Percentiles rank a stretch among this genome's conserved stretches.
Evolutionary conservation across 2,329 filamentous ascomycete genomes (phyloP).

Genomic region (Arthroderma sp.): DNA sequence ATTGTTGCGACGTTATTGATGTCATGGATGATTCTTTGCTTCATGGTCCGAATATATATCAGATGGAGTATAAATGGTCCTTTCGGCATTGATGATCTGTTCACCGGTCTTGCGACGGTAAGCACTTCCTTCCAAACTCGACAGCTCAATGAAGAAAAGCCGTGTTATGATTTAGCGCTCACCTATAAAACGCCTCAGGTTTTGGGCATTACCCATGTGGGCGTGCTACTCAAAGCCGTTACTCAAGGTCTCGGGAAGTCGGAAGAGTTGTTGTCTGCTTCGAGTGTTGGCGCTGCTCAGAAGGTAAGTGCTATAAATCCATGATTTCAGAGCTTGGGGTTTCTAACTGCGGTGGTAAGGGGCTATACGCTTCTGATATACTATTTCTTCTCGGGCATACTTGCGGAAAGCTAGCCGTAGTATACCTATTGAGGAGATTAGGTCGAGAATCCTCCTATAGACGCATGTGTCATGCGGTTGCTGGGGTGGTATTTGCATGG

Average conservation of each 20-base stretch:
- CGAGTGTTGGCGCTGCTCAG: slow-evolving; percentile 1
- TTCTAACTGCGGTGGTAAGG: no score
- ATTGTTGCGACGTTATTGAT: slow-evolving; percentile 6
- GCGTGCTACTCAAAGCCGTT: slow-evolving; percentile 5
- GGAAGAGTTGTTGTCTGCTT: neutral
- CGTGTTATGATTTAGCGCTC: no score
- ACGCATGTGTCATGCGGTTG: slow-evolving; percentile 6
- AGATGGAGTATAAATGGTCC: slow-evolving; percentile 16
- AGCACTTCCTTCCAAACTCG: slow-evolving; percentile 11
- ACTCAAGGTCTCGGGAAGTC: slow-evolving; percentile 5
- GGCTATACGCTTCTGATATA: slow-evolving; percentile 5
- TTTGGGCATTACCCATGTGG: slow-evolving; percentile 5
- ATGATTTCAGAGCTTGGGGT: no score
- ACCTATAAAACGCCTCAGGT: neutral
- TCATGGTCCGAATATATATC: slow-evolving; percentile 12
- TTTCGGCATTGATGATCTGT: slow-evolving; percentile 13
- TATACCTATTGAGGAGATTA: slow-evolving; percentile 18
- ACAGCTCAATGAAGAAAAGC: no score
- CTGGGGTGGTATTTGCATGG: slow-evolving; percentile 11
- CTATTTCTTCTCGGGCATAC: slow-evolving; percentile 17
- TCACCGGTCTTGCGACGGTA: slow-evolving; percentile 11
- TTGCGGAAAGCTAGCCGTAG: slow-evolving; percentile 17
- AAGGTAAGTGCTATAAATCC: slow-evolving; percentile 1
- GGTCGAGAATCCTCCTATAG: slow-evolving; percentile 11
- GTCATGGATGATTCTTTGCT: slow-evolving; percentile 9